phyloP scores from a whole-genome alignment of 805 yeast genomes.

The Zygoascus tannicola region DNA sequence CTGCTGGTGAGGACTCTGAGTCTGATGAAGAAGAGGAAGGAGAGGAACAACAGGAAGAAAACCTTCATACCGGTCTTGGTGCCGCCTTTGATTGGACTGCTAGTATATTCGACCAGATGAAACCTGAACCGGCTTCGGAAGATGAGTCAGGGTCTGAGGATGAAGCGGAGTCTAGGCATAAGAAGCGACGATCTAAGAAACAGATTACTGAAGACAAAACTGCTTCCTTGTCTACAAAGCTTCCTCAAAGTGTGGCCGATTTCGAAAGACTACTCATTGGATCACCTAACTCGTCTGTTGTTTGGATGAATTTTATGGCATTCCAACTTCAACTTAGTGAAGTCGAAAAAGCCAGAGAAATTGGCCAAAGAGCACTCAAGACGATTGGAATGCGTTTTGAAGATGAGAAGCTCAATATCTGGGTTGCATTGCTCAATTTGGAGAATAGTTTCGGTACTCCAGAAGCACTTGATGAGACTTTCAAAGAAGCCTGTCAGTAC shows the following conservation, averaged over 20 bases:
- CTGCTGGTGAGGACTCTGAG: constrained; percentile 26
- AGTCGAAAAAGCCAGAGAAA: constrained; percentile 86
- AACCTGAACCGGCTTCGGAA: constrained; percentile 31
- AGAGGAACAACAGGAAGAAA: constrained; percentile 16
- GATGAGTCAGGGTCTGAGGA: constrained; percentile 50
- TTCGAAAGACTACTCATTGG: constrained; percentile 88
- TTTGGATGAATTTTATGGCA: constrained; percentile 98
- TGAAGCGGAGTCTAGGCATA: constrained; percentile 34
- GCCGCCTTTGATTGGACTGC: constrained; percentile 97
- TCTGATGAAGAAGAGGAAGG: constrained; percentile 25
- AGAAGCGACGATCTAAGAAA: constrained; percentile 34
- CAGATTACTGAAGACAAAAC: constrained; percentile 67
- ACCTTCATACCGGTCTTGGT: constrained; percentile 47
- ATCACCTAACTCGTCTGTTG: constrained; percentile 83
- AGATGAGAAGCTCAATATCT: constrained; percentile 82
- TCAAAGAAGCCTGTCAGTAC: constrained; percentile 78
- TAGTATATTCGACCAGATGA: constrained; percentile 69
- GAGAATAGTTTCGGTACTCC: constrained; percentile 89
- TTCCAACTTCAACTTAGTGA: constrained; percentile 94
- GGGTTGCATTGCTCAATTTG: constrained; percentile 91
- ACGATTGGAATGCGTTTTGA: constrained; percentile 87
- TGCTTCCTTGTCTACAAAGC: constrained; percentile 68
- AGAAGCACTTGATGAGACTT: constrained; percentile 69
- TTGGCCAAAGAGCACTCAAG: constrained; percentile 86
- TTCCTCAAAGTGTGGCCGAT: constrained; percentile 86